Conservation (phyloP, 192 early-diverging fungal species). For the Phlyctochytrium arcticum region DNA sequence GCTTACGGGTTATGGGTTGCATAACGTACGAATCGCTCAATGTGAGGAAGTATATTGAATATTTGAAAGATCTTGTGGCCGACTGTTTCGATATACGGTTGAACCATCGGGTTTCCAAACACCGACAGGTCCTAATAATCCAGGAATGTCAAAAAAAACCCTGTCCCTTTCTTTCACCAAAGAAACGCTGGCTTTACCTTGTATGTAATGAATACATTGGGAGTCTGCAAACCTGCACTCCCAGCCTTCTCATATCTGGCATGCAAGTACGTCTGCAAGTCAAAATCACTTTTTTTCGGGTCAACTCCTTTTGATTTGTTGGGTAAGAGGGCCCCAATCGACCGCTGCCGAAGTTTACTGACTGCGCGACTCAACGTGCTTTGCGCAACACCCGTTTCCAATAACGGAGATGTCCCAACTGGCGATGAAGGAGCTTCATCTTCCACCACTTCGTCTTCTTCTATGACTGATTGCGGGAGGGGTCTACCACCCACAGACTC, state of each 20-base stretch:
- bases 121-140: slow-evolving; percentile 1
- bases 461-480: no score
- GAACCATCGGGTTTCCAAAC: slow-evolving; percentile 6
- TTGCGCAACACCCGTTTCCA: background rate
- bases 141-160: no score
- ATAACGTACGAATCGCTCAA: background rate
- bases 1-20: slow-evolving; percentile 11
- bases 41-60: slow-evolving; percentile 3
- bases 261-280: slow-evolving; percentile 3
- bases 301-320: background rate
- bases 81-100: slow-evolving; percentile 14
- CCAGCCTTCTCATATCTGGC: background rate
- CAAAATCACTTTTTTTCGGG: slow-evolving; percentile 18
- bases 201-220: slow-evolving; percentile 10
- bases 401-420: no score
- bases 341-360: background rate
- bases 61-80: background rate
- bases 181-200: slow-evolving; percentile 5
- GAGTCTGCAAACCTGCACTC: slow-evolving; percentile 10
- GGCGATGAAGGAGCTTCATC: background rate
- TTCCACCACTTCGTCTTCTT: background rate
- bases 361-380: no score
- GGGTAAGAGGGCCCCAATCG: background rate
- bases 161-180: no score
- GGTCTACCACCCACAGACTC: no score